Percentiles rank a stretch among this genome's conserved stretches.
Evolutionary conservation across 257 asterid genomes (phyloP).

Genomic region (Verbena officinalis): DNA sequence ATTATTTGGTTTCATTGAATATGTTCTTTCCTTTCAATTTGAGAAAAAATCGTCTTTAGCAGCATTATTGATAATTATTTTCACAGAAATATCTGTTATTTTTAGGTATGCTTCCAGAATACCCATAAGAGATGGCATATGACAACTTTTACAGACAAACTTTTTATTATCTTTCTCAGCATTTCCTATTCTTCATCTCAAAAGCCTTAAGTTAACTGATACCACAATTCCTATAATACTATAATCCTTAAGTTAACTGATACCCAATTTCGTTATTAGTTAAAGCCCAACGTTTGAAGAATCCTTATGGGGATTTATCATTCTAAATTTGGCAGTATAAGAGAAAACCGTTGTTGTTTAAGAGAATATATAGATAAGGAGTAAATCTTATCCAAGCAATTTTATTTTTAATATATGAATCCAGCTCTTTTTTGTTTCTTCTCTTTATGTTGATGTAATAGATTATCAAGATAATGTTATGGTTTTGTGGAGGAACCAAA

Average conservation of each 20-base stretch:
- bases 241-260: no score
- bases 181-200: neutral
- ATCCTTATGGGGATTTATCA: neutral
- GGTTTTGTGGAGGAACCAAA: neutral
- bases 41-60: conserved; percentile 6
- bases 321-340: neutral
- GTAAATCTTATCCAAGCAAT: neutral
- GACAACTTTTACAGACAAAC: neutral
- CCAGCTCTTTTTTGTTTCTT: neutral
- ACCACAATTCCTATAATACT: neutral
- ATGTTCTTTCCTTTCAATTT: neutral
- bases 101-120: conserved; percentile 11
- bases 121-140: neutral
- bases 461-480: neutral
- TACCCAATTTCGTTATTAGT: neutral
- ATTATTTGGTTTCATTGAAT: neutral
- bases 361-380: neutral
- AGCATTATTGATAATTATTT: conserved; percentile 4
- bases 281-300: neutral
- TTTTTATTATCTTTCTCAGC: neutral
- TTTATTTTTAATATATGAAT: neutral
- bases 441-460: neutral
- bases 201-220: neutral
- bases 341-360: neutral
- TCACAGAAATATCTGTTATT: neutral